Base-by-base conservation (phyloP, 2,329 filamentous ascomycete genomes). In the Dryadomyces quercus-mongolicae region DNA sequence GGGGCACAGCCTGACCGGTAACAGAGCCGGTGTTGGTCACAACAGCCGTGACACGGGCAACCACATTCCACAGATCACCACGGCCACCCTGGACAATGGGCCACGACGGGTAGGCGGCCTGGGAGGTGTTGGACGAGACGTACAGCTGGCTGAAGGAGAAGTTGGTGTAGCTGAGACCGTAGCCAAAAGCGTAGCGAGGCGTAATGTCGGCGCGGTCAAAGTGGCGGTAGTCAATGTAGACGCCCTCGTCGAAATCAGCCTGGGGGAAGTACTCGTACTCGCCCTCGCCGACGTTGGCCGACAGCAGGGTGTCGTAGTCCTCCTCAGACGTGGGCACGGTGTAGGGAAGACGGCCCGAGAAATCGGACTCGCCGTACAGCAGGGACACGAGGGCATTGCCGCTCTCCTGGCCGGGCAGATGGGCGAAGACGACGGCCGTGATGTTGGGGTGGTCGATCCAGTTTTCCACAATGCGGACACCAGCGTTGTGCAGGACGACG, bases 11-110 rank as follows among this genome's bases (percentile, higher is more conserved):
- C 38, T 69, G 69, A 3, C 82, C 64, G 0, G 67, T 69, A 1
- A 74, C 68, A 1, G 63, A 62, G 15, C 78, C 69, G 25, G 70
- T 62, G 40, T 74, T 70, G 46, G 76, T 66, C 0, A 69, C 65
- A 22, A 75, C 75, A 66, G 74, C 13, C 2, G 51, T 40, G 8
- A 53, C 51, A 18, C 16, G 34, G 34, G 44, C 51, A 0, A 53
- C 34, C 3, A 31, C 16, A 16, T 47, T 44, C 51, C 51, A 85
- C 36, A 85, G 72, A 40, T 77, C 75, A 0, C 82, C 78, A 64
- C 85, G 84, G 6, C 83, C 82, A 60, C 82, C 82, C 60, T 80
- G 75, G 13, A 73, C 81, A 55, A 86, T 86, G 49, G 85, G 85
- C 0, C 84, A 82, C 1, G 66, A 60, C 52, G 59, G 47, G 54